Percentiles rank a stretch among this genome's conserved stretches.
These are phyloP conservation scores for Phialocephala sp. DNA, from an alignment of 2,329 filamentous ascomycete species.

Conservation along the genomic window DNA sequence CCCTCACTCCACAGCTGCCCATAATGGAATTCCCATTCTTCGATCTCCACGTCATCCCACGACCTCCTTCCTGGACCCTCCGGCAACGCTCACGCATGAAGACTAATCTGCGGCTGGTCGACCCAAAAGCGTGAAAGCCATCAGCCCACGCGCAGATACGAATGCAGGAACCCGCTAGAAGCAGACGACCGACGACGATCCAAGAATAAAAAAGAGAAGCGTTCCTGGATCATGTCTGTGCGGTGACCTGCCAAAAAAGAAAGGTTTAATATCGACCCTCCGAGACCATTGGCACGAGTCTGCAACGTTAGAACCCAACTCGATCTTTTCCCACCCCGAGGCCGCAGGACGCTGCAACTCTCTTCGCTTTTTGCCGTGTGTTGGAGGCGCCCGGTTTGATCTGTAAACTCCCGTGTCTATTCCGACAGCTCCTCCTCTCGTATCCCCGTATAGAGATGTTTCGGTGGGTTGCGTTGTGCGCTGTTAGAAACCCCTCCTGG, in stretches of 20 bases:
- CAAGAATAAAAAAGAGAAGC: not conserved
- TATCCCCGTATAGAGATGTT: not conserved
- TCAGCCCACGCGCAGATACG: not conserved
- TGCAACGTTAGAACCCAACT: not conserved
- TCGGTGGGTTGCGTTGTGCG: not conserved
- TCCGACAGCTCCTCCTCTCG: not conserved
- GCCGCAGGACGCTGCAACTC: not conserved
- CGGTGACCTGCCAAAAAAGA: not conserved
- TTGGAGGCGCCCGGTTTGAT: not conserved
- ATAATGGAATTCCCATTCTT: not conserved
- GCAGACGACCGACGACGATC: not conserved
- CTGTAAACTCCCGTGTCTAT: not conserved
- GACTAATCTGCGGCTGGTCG: not conserved
- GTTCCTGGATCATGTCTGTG: not conserved
- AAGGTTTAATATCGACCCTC: not conserved
- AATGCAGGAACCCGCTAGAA: not conserved
- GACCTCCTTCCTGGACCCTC: not conserved
- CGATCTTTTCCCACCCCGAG: not conserved
- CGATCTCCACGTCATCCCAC: conserved; percentile 10
- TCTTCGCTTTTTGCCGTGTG: not conserved
- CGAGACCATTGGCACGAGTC: not conserved
- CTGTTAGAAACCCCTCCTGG: too few relatives aligned
- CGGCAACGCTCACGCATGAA: not conserved
- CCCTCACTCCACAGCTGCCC: not conserved
- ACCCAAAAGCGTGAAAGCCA: not conserved